phyloP scores from a whole-genome alignment of 2,329 filamentous ascomycete genomes.

The Hymenoscyphus fraxineus region DNA sequence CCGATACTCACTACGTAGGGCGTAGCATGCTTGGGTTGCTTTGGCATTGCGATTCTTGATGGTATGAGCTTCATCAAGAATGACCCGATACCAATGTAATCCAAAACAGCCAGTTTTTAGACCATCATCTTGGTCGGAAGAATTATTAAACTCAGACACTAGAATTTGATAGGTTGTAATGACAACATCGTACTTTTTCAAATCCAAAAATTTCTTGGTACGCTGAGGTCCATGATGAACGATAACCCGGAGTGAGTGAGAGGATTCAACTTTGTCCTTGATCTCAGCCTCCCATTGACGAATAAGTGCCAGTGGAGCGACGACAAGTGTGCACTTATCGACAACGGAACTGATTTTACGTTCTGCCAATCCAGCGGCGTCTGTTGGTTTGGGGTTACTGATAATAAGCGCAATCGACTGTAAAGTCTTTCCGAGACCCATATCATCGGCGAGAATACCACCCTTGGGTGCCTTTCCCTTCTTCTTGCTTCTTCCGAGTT shows the following conservation, averaged over 20 bases:
- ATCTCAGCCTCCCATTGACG: conserved; percentile 97
- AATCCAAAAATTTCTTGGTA: conserved; percentile 71
- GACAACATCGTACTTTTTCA: conserved; percentile 87
- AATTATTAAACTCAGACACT: conserved; percentile 80
- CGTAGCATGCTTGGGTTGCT: conserved; percentile 86
- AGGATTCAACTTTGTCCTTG: conserved; percentile 69
- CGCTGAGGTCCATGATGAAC: conserved; percentile 88
- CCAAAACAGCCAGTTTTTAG: conserved; percentile 82
- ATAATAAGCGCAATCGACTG: conserved; percentile 89
- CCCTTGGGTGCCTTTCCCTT: conserved; percentile 80
- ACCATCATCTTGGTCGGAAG: conserved; percentile 56
- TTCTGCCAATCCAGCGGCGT: conserved; percentile 54
- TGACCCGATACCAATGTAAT: conserved; percentile 89
- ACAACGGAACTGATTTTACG: conserved; percentile 67
- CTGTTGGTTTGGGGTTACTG: conserved; percentile 68
- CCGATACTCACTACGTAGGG: conserved; percentile 77
- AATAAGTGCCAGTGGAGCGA: conserved; percentile 89
- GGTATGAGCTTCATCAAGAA: conserved; percentile 93
- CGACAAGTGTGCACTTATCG: conserved; percentile 80
- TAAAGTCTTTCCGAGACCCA: conserved; percentile 95
- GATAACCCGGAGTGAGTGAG: conserved; percentile 71
- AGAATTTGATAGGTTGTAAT: conserved; percentile 96
- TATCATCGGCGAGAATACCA: conserved; percentile 93
- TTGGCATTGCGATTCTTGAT: conserved; percentile 99
- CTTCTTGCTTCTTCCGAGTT: conserved; percentile 79